Evolutionary conservation across 148 eudicot species (phyloP).

Genomic region (Chenopodium album): DNA sequence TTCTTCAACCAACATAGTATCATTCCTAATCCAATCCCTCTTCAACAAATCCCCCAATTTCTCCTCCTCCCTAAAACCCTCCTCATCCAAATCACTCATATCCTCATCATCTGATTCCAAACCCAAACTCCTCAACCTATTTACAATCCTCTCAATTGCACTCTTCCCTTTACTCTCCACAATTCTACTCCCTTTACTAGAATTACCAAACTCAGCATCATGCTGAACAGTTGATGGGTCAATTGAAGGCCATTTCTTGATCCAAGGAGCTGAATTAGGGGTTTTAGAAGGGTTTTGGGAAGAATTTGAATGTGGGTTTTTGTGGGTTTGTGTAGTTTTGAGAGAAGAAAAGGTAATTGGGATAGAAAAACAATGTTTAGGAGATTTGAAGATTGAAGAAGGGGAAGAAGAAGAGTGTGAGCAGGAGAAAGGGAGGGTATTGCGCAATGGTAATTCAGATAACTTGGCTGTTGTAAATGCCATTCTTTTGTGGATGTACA

Average conservation of each 20-base stretch:
- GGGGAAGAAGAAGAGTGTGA: slow-evolving; percentile 24
- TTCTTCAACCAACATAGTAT: slow-evolving; percentile 57
- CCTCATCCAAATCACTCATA: slow-evolving; percentile 16
- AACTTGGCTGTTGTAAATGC: slow-evolving; percentile 37
- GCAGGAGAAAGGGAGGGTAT: slow-evolving; percentile 29
- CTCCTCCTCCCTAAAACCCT: slow-evolving; percentile 32
- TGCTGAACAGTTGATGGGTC: slow-evolving; percentile 21
- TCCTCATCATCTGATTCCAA: slow-evolving; percentile 66
- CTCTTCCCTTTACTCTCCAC: slow-evolving; percentile 33
- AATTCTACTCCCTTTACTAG: slow-evolving; percentile 2
- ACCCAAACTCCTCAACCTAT: slow-evolving; percentile 68
- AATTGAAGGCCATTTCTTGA: slow-evolving; percentile 58
- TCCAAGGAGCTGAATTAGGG: slow-evolving; percentile 60
- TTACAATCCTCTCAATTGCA: slow-evolving; percentile 82
- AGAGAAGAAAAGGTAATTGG: slow-evolving; percentile 47
- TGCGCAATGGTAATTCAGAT: slow-evolving; percentile 42
- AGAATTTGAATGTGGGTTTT: slow-evolving; percentile 33
- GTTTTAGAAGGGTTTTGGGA: slow-evolving; percentile 29
- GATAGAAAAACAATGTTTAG: slow-evolving; percentile 35
- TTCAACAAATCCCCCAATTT: slow-evolving; percentile 85
- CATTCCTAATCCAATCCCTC: slow-evolving; percentile 91
- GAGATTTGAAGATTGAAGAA: slow-evolving; percentile 32
- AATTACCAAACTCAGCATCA: neutral
- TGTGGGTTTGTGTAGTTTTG: slow-evolving; percentile 36
- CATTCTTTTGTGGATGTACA: slow-evolving; percentile 34